Evolutionary conservation across 208 protist genomes (phyloP).

Genomic region (Phytomonas francai): DNA sequence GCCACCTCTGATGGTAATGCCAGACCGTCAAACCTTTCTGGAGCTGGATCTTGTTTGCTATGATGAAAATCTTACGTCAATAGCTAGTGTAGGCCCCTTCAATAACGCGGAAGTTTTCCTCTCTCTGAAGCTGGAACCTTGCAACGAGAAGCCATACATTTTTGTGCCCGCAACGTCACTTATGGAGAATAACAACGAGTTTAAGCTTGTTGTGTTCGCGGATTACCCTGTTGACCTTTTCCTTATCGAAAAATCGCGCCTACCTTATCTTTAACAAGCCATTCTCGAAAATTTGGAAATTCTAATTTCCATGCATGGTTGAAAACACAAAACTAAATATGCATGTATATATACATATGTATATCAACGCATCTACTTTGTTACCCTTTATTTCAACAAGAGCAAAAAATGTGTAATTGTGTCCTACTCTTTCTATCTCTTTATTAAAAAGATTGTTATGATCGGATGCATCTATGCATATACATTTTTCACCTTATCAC

Average conservation of each 20-base stretch:
- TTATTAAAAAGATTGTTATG: not conserved
- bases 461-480: not conserved
- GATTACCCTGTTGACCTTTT: slow-evolving; percentile 64
- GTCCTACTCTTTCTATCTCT: slow-evolving; percentile 8
- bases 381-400: not conserved
- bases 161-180: slow-evolving; percentile 72
- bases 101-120: slow-evolving; percentile 47
- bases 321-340: not conserved
- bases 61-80: slow-evolving; percentile 48
- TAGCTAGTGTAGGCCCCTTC: slow-evolving; percentile 28
- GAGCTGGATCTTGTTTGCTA: slow-evolving; percentile 69
- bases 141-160: slow-evolving; percentile 44
- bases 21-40: slow-evolving; percentile 57
- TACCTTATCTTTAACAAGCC: slow-evolving; percentile 41
- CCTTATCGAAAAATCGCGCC: slow-evolving; percentile 36
- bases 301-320: not conserved
- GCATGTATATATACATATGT: slow-evolving; percentile 4
- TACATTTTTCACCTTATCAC: not conserved
- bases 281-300: not conserved
- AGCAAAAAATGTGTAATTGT: not conserved
- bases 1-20: slow-evolving; percentile 57
- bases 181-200: slow-evolving; percentile 74
- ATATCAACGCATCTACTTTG: not conserved
- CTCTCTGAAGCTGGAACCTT: slow-evolving; percentile 29
- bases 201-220: slow-evolving; percentile 78